Base-by-base conservation (phyloP, 768 basidiomycete genomes). In the Suillus hirtellus region DNA sequence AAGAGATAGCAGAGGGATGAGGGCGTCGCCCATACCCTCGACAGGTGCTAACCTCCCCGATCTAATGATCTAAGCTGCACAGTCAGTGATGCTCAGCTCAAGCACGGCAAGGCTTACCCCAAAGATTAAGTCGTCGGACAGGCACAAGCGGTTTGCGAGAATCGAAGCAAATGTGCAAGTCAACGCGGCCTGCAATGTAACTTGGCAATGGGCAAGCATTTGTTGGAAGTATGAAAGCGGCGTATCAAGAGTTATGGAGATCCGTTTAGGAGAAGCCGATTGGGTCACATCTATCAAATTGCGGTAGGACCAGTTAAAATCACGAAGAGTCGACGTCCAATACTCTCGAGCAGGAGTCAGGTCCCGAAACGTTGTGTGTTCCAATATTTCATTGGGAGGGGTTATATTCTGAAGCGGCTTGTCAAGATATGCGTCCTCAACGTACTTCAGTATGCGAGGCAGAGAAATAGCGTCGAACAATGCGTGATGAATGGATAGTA, bases 401-500 rank as follows among this genome's bases (percentile, higher is more conserved):
- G 65, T 64, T 7, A 62, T 27, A 17, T 59, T 43, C 17, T 66
- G 56, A 17, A 65, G 65, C 17, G 65, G 59, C 37, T 56, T 63
- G 37, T 44, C 61, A 21, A 61, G 34, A 31, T 72, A 67, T 35
- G 64, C 64, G 3, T 67, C 66, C 54, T 77, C 75, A 7, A 73
- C 67, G 21, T 69, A 66, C 31, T 70, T 72, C 49, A 76, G 64
- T n/a, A 76, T 60, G 31, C 67, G 65, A 1, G 76, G 66, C 3
- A 76, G 63, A 19, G 75, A 77, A 38, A 71, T 65, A 3, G 73
- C 75, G 60, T 76, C 75, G 63, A 73, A 76, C 8, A 76, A 61
- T 2, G 74, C 75, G 31, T 76, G 75, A 49, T 76, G 75, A 37
- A 76, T 76, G 7, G 76, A 76, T 42, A 77, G 64, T 17, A 64